Conservation (phyloP, 441 rosid genomes). For the Corymbia citriodora region DNA sequence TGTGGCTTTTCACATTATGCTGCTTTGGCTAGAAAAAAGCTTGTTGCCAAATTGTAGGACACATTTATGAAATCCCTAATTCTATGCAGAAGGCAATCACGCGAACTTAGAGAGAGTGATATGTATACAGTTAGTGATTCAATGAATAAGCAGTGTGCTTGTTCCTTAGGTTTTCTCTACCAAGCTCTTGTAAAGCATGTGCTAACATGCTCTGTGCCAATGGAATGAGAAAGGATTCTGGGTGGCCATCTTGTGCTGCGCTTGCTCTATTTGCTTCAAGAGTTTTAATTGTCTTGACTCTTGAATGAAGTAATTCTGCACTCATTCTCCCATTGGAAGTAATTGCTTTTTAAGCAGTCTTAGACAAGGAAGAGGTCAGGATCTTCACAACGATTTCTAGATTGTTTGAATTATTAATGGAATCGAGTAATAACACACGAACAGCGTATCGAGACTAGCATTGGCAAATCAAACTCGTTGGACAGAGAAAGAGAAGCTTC, state of each 20-base stretch:
- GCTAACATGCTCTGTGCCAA: too few relatives aligned
- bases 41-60: neutral
- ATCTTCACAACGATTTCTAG: slow-evolving; percentile 1
- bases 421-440: slow-evolving; percentile 45
- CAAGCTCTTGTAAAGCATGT: too few relatives aligned
- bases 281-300: neutral
- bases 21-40: neutral
- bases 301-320: neutral
- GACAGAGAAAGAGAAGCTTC: slow-evolving; percentile 80
- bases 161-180: neutral
- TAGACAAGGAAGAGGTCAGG: neutral
- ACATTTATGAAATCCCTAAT: neutral
- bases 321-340: neutral
- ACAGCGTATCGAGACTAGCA: slow-evolving; percentile 72
- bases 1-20: neutral
- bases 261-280: neutral
- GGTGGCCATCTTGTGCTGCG: too few relatives aligned
- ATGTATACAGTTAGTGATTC: neutral
- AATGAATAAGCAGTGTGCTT: neutral
- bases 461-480: slow-evolving; percentile 89
- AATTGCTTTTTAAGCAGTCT: neutral
- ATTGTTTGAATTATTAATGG: slow-evolving; percentile 17
- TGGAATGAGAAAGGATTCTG: too few relatives aligned
- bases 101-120: neutral
- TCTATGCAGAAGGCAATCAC: neutral